Conservation (phyloP, 1,284 basidiomycete species). For the Ceratobasidium sp. region DNA sequence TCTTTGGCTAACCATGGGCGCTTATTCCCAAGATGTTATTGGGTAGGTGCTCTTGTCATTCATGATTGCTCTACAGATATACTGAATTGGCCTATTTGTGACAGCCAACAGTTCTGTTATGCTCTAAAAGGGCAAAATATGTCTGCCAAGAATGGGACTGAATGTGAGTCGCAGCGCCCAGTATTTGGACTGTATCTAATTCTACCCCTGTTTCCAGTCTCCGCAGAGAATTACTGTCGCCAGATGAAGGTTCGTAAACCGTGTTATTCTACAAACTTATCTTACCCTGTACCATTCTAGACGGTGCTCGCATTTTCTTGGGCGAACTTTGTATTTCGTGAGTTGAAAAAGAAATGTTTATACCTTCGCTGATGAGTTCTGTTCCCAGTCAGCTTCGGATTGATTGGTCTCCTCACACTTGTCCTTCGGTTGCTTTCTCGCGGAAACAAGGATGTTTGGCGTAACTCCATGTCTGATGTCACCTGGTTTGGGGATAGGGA, state of each 20-base stretch:
- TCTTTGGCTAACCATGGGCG: conserved; percentile 36
- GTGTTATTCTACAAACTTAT: neutral
- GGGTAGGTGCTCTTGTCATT: conserved; percentile 64
- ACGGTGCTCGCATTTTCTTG: conserved; percentile 69
- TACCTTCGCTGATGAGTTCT: neutral
- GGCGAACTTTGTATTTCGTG: conserved; percentile 64
- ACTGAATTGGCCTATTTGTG: neutral
- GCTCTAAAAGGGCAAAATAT: conserved; percentile 53
- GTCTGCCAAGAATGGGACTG: conserved; percentile 63
- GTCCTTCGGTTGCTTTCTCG: conserved; percentile 59
- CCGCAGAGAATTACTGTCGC: conserved; percentile 68
- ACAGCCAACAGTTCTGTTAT: conserved; percentile 35
- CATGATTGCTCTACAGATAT: conserved; percentile 54
- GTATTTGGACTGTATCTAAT: conserved; percentile 21
- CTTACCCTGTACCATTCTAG: neutral
- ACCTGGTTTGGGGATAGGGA: conserved; percentile 63
- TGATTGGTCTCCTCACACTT: conserved; percentile 59
- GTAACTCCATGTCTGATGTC: conserved; percentile 62
- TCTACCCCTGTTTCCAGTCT: conserved; percentile 58
- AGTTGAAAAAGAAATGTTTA: conserved; percentile 52
- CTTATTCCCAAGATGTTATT: conserved; percentile 65
- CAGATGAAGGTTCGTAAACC: conserved; percentile 68
- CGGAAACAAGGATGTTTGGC: conserved; percentile 61
- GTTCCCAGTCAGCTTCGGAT: conserved; percentile 58
- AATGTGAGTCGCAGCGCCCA: conserved; percentile 58